These are phyloP conservation scores for Neonectria faginata DNA, from an alignment of 2,329 filamentous ascomycete species.

Conservation along the genomic window DNA sequence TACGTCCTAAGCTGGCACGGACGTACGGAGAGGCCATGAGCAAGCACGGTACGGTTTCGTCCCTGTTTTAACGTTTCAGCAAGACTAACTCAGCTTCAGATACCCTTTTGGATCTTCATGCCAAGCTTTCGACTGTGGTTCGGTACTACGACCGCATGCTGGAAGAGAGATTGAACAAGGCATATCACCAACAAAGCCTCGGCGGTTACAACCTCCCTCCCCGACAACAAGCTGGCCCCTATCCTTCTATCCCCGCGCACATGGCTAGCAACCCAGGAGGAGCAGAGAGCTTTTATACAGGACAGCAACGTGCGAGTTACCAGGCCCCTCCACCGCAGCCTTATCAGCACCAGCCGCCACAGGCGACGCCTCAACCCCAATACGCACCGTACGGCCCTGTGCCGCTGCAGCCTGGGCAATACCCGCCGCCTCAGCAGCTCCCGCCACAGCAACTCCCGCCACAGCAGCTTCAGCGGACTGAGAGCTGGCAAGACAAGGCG, in stretches of 20 bases:
- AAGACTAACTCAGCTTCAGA: constrained; percentile 64
- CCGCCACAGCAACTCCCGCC: constrained; percentile 55
- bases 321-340: constrained; percentile 55
- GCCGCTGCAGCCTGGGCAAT: constrained; percentile 56
- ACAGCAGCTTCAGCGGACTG: constrained; percentile 60
- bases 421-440: constrained; percentile 56
- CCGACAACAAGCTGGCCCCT: constrained; percentile 70
- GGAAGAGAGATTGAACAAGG: constrained; percentile 92
- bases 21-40: constrained; percentile 99
- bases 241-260: constrained; percentile 75
- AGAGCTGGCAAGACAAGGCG: constrained; percentile 62
- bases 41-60: constrained; percentile 80
- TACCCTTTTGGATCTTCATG: constrained; percentile 91
- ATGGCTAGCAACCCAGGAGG: constrained; percentile 61
- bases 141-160: constrained; percentile 98
- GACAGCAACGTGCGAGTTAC: constrained; percentile 65
- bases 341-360: constrained; percentile 49
- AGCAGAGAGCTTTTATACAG: constrained; percentile 86
- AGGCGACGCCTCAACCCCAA: constrained; percentile 51
- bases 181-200: constrained; percentile 84
- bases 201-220: constrained; percentile 70
- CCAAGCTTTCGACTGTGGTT: constrained; percentile 95
- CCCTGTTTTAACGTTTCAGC: background rate
- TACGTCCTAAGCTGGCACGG: constrained; percentile 91
- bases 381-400: constrained; percentile 58